Evolutionary conservation across 2,329 filamentous ascomycete species (phyloP), one percentile per base, ranked within the genome.

Genomic region (Magnaporthales sp.): DNA sequence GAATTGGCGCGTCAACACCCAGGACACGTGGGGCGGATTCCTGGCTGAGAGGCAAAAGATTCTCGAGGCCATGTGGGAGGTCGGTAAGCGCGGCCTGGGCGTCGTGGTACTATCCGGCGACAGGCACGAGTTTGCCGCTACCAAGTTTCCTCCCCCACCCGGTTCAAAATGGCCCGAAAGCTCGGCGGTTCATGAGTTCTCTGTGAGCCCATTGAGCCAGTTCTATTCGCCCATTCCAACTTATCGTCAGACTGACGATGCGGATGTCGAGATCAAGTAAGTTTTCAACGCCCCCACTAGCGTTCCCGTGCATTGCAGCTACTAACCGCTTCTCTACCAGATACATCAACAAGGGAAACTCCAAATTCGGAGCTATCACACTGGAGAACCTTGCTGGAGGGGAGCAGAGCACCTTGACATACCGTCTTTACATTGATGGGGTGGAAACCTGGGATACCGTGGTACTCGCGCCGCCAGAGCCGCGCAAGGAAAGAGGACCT

Each of bases 11-110:
- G 86, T 97, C 70, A 94, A 95, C 70, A 88, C 87, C 2, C 83
- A 89, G 68, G 95, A 99, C 74, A 98, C 95, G 0, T 99, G 95
- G 95, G 92, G 92, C 62, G 94, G 94, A 0, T 97, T 96, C 76
- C 82, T 97, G 1, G 80, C 83, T 63, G 95, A 99, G 80, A 89
- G 95, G 19, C 86, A 84, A 66, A 83, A 81, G 66, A 85, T 98
- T 29, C 87, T 99, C 15, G 90, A 97, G 75, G 91, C 92, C 2
- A 97, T 97, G 86, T 98, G 95, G 93, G 89, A 91, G 68, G 89
- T 91, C 0, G 89, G 91, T n/a, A 80, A 86, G 10, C 54, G 63
- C 1, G 91, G 91, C 7, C 81, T 90, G 6, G 91, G 93, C 27
- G 89, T 98, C 8, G 84, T 97, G 3, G 82, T 98, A 13, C 81